Conservation (phyloP, 2,329 filamentous ascomycete genomes). For the Aspergillus luchuensis region DNA sequence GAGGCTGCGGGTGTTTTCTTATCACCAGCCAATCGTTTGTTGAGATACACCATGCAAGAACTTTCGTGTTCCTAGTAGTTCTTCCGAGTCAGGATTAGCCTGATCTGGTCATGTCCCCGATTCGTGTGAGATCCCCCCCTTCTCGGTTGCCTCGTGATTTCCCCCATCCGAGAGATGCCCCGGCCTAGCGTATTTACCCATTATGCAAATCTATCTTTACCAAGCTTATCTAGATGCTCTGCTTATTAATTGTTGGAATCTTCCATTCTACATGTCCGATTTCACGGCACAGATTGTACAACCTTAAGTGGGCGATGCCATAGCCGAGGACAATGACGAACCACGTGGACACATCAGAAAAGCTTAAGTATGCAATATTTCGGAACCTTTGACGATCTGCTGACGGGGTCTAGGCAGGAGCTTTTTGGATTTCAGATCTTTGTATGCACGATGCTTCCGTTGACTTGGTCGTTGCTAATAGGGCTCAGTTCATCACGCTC, state of each 20-base stretch:
- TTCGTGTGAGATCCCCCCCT: not conserved
- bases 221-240: not conserved
- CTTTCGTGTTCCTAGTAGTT: not conserved
- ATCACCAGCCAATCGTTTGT: not conserved
- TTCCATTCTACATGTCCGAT: not conserved
- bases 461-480: not conserved
- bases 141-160: not conserved
- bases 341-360: not conserved
- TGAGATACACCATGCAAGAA: not conserved
- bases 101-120: not conserved
- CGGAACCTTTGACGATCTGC: not conserved
- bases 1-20: not conserved
- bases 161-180: not conserved
- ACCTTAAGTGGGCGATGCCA: not conserved
- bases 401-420: not conserved
- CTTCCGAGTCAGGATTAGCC: not conserved
- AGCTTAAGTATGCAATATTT: not conserved
- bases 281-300: not conserved
- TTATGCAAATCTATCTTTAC: not conserved
- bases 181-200: no score
- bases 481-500: not conserved
- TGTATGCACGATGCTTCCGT: not conserved
- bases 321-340: not conserved
- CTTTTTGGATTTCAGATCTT: slow-evolving; percentile 1
- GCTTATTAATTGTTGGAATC: not conserved